Evolutionary conservation across 176 grass and related monocot species (phyloP).

Genomic region (Hordeum marinum): DNA sequence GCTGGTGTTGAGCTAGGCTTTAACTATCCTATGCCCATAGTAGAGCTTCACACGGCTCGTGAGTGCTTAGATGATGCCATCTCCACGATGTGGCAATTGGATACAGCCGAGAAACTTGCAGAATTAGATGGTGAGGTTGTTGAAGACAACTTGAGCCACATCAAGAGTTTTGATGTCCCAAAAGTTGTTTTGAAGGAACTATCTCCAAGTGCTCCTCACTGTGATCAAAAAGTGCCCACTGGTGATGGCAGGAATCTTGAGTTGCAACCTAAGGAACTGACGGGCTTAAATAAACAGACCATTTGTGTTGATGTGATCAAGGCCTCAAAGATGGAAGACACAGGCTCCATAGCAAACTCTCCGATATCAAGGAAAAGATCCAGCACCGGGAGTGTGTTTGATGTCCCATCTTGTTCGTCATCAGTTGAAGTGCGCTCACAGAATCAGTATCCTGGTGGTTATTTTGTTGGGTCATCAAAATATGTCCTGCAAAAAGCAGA

Average conservation of each 20-base stretch:
- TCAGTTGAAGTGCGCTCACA: conserved; percentile 16
- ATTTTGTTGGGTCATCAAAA: conserved; percentile 15
- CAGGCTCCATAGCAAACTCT: conserved; percentile 58
- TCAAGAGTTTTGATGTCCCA: conserved; percentile 74
- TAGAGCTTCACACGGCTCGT: conserved; percentile 59
- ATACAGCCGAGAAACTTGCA: conserved; percentile 62
- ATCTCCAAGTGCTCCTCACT: conserved; percentile 28
- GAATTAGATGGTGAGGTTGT: conserved; percentile 60
- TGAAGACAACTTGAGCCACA: conserved; percentile 68
- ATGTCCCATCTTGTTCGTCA: conserved; percentile 38
- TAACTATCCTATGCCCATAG: conserved; percentile 83
- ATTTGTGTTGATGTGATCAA: conserved; percentile 10
- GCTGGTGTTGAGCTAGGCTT: conserved; percentile 82
- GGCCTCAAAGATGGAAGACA: conserved; percentile 35
- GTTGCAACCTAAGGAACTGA: conserved; percentile 12
- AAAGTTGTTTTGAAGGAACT: conserved; percentile 63
- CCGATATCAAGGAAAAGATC: conserved; percentile 69
- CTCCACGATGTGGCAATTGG: conserved; percentile 81
- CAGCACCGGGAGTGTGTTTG: conserved; percentile 30
- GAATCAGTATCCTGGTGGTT: conserved; percentile 31
- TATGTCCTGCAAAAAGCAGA: conserved; percentile 21
- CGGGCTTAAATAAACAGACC: conserved; percentile 21
- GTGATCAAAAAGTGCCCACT: conserved; percentile 43
- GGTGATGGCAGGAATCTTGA: conserved; percentile 14
- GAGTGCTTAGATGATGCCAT: conserved; percentile 80